phyloP scores from a whole-genome alignment of 495 filamentous ascomycete species.

The Podospora appendiculata region DNA sequence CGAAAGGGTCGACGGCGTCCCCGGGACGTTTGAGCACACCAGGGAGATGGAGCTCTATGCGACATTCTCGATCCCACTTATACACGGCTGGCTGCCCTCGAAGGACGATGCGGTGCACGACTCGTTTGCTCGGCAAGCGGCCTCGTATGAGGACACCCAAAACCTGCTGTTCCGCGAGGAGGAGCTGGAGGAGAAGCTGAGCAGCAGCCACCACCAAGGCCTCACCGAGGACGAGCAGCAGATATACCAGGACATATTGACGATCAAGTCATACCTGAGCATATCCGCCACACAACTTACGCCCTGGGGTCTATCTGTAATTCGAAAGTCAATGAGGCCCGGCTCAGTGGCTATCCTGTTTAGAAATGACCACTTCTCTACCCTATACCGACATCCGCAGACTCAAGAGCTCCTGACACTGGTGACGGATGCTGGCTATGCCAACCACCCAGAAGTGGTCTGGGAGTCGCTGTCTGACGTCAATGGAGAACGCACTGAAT shows the following conservation, averaged over 20 bases:
- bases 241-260: conserved; percentile 68
- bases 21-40: conserved; percentile 75
- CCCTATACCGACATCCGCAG: conserved; percentile 73
- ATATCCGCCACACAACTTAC: conserved; percentile 83
- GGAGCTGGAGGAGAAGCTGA: conserved; percentile 75
- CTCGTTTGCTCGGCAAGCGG: conserved; percentile 63
- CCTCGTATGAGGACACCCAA: conserved; percentile 84
- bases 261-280: conserved; percentile 73
- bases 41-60: conserved; percentile 78
- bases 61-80: conserved; percentile 76
- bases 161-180: conserved; percentile 80
- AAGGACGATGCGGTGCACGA: conserved; percentile 52
- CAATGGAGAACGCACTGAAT: conserved; percentile 72
- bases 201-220: conserved; percentile 34
- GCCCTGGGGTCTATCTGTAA: conserved; percentile 63
- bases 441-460: conserved; percentile 81
- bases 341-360: conserved; percentile 84
- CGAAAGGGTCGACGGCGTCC: conserved; percentile 39
- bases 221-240: conserved; percentile 59
- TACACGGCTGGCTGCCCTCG: conserved; percentile 88
- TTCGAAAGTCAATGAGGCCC: conserved; percentile 55
- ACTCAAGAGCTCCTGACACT: conserved; percentile 65
- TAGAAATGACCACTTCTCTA: conserved; percentile 94
- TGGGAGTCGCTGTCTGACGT: conserved; percentile 93
- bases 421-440: conserved; percentile 89